A percentile compares a stretch with the other conserved stretches of the same genome.
Conservation (phyloP, 2,329 filamentous ascomycete genomes). For the Aureobasidium uvarum region DNA sequence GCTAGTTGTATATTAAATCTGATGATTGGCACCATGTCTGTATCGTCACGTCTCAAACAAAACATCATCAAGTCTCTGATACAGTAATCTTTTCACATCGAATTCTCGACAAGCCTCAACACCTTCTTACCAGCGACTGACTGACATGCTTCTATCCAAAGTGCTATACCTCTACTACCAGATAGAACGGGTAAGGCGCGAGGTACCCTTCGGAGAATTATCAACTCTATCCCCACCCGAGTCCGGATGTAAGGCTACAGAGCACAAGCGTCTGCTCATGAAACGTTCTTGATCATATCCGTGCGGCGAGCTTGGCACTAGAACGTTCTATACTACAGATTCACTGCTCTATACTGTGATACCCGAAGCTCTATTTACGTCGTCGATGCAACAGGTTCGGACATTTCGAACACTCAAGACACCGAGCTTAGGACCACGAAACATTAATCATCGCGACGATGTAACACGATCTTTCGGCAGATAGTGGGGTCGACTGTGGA, state of each 20-base stretch:
- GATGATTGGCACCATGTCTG: neutral
- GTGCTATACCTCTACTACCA: neutral
- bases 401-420: slow-evolving; percentile 7
- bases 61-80: neutral
- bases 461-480: slow-evolving; percentile 3
- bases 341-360: neutral
- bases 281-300: neutral
- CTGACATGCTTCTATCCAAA: neutral
- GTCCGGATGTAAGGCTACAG: neutral
- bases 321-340: neutral
- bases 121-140: neutral
- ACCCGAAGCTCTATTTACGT: neutral
- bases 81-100: neutral
- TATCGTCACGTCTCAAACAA: neutral
- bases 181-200: neutral
- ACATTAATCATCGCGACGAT: neutral
- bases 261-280: neutral
- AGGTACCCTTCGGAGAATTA: slow-evolving; percentile 19
- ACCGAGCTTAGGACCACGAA: slow-evolving; percentile 1
- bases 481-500: slow-evolving; percentile 1
- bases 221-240: slow-evolving; percentile 15
- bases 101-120: neutral
- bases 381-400: slow-evolving; percentile 8
- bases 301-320: no score
- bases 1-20: neutral